Conservation (phyloP, 345 rosid species). For the Lepidium africanum region DNA sequence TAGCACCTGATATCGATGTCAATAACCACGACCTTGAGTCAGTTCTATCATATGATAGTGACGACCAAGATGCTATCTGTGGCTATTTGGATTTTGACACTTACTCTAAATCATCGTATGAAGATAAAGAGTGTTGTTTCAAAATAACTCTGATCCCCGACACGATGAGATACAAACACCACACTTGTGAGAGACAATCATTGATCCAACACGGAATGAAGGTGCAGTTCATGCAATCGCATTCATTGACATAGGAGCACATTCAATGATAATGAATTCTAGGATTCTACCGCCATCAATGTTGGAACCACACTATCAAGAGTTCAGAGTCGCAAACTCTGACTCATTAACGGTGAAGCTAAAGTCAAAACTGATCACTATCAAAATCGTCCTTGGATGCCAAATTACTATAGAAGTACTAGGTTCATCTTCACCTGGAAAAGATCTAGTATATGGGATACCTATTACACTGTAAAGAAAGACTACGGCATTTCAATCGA, state of each 20-base stretch:
- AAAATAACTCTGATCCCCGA: neutral
- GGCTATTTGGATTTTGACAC: neutral
- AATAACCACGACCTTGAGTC: neutral
- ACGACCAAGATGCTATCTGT: neutral
- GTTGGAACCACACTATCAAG: neutral
- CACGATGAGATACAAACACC: neutral
- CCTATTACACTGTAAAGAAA: neutral
- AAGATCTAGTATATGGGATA: neutral
- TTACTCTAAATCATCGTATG: neutral
- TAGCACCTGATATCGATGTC: neutral
- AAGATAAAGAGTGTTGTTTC: neutral
- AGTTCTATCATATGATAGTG: neutral
- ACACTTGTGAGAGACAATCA: neutral
- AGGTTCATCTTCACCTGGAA: neutral
- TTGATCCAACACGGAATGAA: neutral
- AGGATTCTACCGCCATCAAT: neutral
- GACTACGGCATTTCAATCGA: neutral
- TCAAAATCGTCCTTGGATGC: neutral
- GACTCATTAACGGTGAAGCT: neutral
- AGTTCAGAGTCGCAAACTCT: neutral
- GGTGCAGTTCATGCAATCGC: neutral
- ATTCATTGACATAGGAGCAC: neutral
- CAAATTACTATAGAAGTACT: neutral
- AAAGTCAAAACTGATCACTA: neutral
- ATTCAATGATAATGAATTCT: neutral